Evolutionary conservation across 192 early-diverging fungal genomes (phyloP).

Genomic region (Rhizophagus clarus): DNA sequence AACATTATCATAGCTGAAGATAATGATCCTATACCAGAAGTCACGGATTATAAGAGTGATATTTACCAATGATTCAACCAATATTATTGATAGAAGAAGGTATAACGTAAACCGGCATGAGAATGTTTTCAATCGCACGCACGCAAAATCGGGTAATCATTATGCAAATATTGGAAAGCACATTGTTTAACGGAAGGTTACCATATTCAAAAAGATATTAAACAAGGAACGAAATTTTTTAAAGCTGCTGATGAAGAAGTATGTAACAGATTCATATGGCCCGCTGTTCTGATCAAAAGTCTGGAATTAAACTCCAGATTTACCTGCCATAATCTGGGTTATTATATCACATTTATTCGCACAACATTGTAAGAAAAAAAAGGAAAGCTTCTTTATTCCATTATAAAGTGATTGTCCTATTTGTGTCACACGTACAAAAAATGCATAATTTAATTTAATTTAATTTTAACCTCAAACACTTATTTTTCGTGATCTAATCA

Average conservation of each 20-base stretch:
- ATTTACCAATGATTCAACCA: not conserved
- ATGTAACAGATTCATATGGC: conserved; percentile 25
- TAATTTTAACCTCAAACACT: too few species aligned
- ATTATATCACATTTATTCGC: too few species aligned
- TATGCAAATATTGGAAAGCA: conserved; percentile 24
- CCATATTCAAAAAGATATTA: not conserved
- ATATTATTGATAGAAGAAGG: conserved; percentile 20
- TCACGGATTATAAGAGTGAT: not conserved
- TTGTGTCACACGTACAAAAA: too few species aligned
- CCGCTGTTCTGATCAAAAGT: too few species aligned
- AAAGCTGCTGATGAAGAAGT: conserved; percentile 27
- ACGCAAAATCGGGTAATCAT: conserved; percentile 9
- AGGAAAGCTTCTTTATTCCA: too few species aligned
- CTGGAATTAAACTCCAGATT: too few species aligned
- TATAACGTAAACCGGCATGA: not conserved
- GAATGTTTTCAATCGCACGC: conserved; percentile 23
- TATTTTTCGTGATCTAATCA: too few species aligned
- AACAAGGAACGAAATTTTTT: conserved; percentile 19
- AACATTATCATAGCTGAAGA: not conserved
- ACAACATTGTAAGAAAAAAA: too few species aligned
- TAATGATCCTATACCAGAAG: not conserved
- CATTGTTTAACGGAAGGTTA: conserved; percentile 29
- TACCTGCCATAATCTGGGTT: too few species aligned
- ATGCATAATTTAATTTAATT: too few species aligned
- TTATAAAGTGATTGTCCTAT: too few species aligned